A percentile compares a stretch with the other conserved stretches of the same genome.
These are phyloP conservation scores for Mariannaea sp. DNA, from an alignment of 2,329 filamentous ascomycete species.

Conservation along the genomic window DNA sequence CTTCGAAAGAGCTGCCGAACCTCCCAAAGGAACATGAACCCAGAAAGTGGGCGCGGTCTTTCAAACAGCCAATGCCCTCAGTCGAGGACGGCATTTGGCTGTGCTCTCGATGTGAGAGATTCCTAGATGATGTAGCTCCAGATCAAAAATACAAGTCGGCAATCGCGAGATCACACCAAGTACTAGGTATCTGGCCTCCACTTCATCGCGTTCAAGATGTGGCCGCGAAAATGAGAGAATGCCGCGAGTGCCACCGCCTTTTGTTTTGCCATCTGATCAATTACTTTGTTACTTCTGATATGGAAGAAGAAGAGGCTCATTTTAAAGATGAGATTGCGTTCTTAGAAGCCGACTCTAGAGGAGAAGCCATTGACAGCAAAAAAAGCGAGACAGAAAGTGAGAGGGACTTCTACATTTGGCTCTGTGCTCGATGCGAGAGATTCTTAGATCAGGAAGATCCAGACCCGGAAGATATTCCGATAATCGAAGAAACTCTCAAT, in stretches of 20 bases:
- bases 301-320: too few relatives aligned
- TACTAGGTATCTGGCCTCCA: background rate
- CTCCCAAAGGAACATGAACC: too few relatives aligned
- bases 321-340: background rate
- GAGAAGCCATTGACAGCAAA: too few relatives aligned
- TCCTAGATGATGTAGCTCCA: background rate
- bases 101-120: constrained; percentile 21
- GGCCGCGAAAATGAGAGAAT: background rate
- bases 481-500: background rate
- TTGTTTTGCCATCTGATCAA: background rate
- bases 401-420: constrained; percentile 17
- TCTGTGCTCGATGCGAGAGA: constrained; percentile 25
- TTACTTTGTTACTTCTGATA: too few relatives aligned
- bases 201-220: background rate
- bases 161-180: background rate
- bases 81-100: constrained; percentile 26
- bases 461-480: background rate
- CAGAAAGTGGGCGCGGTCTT: background rate
- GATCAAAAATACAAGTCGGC: too few relatives aligned
- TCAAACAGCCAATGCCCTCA: background rate
- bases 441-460: constrained; percentile 9
- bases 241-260: background rate
- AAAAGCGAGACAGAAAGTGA: too few relatives aligned
- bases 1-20: too few relatives aligned
- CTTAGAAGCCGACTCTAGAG: too few relatives aligned